Conservation (phyloP, 371 early-diverging fungal genomes). For the Dichotomocladium elegans region DNA sequence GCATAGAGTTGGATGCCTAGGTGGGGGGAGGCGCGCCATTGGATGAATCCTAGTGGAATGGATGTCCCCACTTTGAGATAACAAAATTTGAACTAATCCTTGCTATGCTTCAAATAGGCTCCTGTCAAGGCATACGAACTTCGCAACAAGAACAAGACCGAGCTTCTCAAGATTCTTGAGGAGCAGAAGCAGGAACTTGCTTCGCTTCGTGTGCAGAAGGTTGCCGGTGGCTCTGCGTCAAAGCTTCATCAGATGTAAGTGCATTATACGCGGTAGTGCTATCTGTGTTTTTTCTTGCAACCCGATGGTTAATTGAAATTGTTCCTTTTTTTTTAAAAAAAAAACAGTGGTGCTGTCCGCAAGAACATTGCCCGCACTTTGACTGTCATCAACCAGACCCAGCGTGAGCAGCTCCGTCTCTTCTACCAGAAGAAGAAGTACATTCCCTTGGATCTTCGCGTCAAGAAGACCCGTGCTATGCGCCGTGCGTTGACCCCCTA, state of each 20-base stretch:
- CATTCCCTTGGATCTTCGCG: slow-evolving; percentile 88
- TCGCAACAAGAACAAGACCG: slow-evolving; percentile 86
- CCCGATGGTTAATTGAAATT: not conserved
- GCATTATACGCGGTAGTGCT: not conserved
- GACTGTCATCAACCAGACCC: slow-evolving; percentile 90
- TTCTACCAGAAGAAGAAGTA: slow-evolving; percentile 90
- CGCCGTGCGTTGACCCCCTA: slow-evolving; percentile 84
- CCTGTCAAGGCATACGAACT: slow-evolving; percentile 89
- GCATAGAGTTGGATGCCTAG: not conserved
- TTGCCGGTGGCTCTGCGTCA: slow-evolving; percentile 67
- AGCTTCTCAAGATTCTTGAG: slow-evolving; percentile 84
- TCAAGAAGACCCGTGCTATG: slow-evolving; percentile 96
- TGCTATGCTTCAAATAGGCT: slow-evolving; percentile 53
- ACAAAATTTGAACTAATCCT: no score
- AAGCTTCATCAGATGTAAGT: slow-evolving; percentile 83
- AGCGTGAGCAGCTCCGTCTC: slow-evolving; percentile 77
- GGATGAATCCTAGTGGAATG: not conserved
- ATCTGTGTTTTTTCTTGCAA: not conserved
- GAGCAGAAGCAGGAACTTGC: slow-evolving; percentile 91
- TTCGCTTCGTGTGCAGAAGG: slow-evolving; percentile 88
- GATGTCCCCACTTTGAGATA: no score
- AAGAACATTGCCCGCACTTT: slow-evolving; percentile 90
- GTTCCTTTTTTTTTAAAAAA: not conserved
- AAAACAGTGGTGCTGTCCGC: slow-evolving; percentile 68
- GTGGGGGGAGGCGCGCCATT: not conserved